These are phyloP conservation scores for Barbatosphaeria neglecta DNA, from an alignment of 495 filamentous ascomycete species.

Conservation along the genomic window DNA sequence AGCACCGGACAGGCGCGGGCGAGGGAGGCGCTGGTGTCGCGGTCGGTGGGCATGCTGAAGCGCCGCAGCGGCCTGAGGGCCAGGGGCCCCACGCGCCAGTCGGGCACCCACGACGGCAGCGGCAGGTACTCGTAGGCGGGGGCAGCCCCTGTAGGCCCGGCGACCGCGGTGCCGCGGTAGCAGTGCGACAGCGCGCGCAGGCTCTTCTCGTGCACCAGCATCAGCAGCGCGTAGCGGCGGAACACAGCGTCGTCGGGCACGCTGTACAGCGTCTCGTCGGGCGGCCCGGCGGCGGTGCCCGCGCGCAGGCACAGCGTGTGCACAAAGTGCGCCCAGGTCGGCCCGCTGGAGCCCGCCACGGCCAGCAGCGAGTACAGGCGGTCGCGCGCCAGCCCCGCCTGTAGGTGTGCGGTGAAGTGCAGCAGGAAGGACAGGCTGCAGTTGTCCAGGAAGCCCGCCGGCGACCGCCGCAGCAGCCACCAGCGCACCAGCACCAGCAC, in stretches of 20 bases:
- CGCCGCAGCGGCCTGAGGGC: background rate
- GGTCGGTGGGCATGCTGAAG: background rate
- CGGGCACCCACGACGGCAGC: background rate
- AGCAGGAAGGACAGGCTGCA: background rate
- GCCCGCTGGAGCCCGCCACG: background rate
- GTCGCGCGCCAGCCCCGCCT: background rate
- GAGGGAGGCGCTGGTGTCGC: background rate
- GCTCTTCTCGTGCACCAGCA: background rate
- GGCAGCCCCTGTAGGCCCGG: too few relatives aligned
- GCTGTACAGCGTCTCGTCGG: too few relatives aligned
- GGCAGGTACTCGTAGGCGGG: constrained; percentile 4
- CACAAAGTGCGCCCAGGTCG: background rate
- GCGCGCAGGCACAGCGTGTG: background rate
- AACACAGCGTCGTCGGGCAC: background rate
- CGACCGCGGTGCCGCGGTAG: background rate
- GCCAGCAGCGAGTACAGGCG: background rate
- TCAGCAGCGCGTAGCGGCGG: background rate
- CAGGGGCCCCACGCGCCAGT: background rate
- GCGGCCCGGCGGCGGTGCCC: too few relatives aligned
- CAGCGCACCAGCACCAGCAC: background rate
- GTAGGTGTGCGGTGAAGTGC: background rate
- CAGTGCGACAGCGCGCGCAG: background rate
- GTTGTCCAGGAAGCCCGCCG: background rate
- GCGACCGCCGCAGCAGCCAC: background rate
- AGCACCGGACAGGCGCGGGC: background rate